A percentile compares a stretch with the other conserved stretches of the same genome.
Conservation (phyloP, 257 asterid species). For the Cruciata laevipes region DNA sequence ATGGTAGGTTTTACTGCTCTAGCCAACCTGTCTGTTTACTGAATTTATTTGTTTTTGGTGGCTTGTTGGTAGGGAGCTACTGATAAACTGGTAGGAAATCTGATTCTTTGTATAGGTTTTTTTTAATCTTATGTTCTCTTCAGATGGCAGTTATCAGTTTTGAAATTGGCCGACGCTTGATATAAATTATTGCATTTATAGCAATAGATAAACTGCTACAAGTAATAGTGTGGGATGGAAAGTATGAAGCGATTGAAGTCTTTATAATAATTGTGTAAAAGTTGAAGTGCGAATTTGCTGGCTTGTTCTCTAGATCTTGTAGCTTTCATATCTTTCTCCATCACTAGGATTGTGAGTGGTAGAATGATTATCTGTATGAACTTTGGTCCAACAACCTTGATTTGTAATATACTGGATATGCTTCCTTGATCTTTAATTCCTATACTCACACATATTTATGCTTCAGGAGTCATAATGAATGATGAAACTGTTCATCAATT, state of each 20-base stretch:
- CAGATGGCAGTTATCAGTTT: not conserved
- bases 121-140: not conserved
- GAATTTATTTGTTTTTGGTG: not conserved
- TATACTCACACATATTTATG: not conserved
- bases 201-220: not conserved
- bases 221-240: not conserved
- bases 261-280: not conserved
- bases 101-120: not conserved
- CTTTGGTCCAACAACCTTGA: not conserved
- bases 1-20: conserved; percentile 43
- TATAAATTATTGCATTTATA: not conserved
- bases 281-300: not conserved
- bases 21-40: not conserved
- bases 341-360: not conserved
- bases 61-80: not conserved
- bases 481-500: conserved; percentile 94
- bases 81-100: too few relatives aligned
- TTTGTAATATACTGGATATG: not conserved
- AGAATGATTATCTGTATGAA: too few relatives aligned
- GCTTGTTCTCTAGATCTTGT: not conserved
- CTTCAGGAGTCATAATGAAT: conserved; percentile 90
- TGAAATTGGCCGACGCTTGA: not conserved
- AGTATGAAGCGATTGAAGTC: not conserved
- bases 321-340: not conserved
- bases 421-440: not conserved